A percentile compares a stretch with the other conserved stretches of the same genome.
phyloP scores from a whole-genome alignment of 495 filamentous ascomycete species.

The Extremus antarcticus region DNA sequence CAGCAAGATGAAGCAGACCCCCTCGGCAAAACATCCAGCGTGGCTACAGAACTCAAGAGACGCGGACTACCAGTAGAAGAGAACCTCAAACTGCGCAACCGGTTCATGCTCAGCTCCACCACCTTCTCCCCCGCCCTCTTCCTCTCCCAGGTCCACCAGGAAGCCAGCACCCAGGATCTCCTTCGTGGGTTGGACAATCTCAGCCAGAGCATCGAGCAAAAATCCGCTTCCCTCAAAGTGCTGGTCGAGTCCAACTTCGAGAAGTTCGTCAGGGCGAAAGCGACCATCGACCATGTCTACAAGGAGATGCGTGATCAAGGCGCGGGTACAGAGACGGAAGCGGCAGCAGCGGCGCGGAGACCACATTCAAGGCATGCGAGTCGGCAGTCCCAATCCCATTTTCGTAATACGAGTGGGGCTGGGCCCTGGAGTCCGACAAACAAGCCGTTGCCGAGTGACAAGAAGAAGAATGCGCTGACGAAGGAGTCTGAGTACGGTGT shows the following conservation, averaged over 20 bases:
- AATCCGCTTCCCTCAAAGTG: slow-evolving; percentile 88
- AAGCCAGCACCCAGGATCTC: slow-evolving; percentile 67
- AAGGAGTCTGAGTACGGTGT: slow-evolving; percentile 96
- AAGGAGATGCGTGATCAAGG: slow-evolving; percentile 92
- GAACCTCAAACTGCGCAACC: slow-evolving; percentile 66
- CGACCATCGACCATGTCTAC: slow-evolving; percentile 96
- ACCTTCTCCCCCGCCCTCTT: slow-evolving; percentile 89
- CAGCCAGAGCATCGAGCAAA: slow-evolving; percentile 86
- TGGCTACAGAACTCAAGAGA: slow-evolving; percentile 67
- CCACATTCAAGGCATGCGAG: slow-evolving; percentile 51
- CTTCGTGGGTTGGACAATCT: slow-evolving; percentile 71
- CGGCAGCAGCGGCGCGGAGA: slow-evolving; percentile 25
- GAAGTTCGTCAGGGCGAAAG: slow-evolving; percentile 89
- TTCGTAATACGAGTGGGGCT: slow-evolving; percentile 24
- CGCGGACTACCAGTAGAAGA: slow-evolving; percentile 75
- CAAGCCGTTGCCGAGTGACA: slow-evolving; percentile 35
- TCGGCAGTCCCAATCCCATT: slow-evolving; percentile 46
- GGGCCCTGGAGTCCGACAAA: slow-evolving; percentile 29
- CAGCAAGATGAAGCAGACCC: slow-evolving; percentile 89
- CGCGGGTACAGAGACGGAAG: slow-evolving; percentile 38
- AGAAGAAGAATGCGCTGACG: slow-evolving; percentile 75
- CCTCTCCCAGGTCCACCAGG: slow-evolving; percentile 78
- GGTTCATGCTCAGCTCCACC: slow-evolving; percentile 87
- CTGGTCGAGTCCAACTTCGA: slow-evolving; percentile 97
- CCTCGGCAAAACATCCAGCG: slow-evolving; percentile 66